Base-by-base conservation (phyloP, 768 basidiomycete species). In the Royoungia palumana region DNA sequence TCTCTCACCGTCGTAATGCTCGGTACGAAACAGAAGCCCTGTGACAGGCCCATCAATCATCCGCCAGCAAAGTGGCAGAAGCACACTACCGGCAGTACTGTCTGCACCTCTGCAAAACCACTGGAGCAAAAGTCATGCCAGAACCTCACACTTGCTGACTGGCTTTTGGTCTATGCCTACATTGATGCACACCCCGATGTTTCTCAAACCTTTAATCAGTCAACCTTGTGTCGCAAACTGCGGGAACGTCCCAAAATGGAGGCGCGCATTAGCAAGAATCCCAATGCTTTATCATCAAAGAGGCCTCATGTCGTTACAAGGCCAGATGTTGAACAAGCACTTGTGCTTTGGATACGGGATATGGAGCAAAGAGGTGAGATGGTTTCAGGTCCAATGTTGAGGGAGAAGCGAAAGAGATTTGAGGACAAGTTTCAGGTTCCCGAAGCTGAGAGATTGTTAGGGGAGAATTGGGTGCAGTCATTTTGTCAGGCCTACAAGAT, bases 261-360 rank as follows among this genome's bases (percentile, higher is more conserved):
- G 28, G 47, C 19, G 0, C 47, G 41, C 19, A 45, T 49, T 6
- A 21, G 44, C n/a, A 21, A 34, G 3, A 52, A 60, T 32, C 64
- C 65, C 9, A 62, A 49, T 47, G 64, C 63, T 5, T 45, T 70
- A 12, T 68, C 64, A 0, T 48, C 50, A 28, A 71, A 72, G 49
- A 46, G 58, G 0, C 55, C 58, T 16, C 58, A 55, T 8, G 48
- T 70, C 43, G 69, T 72, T 3, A 70, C 65, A 21, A 19, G 51
- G 7, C 72, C 69, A 6, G 70, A 70, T 46, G 67, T 72, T 4
- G 70, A 72, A 27, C 17, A 27, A 5, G 68, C 66, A 0, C 56
- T 73, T 1, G 20, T 55, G 8, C 47, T 69, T 1, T 74, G 72
- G 71, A 46, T 66, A 5, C 42, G 59, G 44, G 49, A 64, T 28